Evolutionary conservation across 2,329 filamentous ascomycete genomes (phyloP), one percentile per base, ranked within the genome.

Genomic region (Fusarium zealandicum): DNA sequence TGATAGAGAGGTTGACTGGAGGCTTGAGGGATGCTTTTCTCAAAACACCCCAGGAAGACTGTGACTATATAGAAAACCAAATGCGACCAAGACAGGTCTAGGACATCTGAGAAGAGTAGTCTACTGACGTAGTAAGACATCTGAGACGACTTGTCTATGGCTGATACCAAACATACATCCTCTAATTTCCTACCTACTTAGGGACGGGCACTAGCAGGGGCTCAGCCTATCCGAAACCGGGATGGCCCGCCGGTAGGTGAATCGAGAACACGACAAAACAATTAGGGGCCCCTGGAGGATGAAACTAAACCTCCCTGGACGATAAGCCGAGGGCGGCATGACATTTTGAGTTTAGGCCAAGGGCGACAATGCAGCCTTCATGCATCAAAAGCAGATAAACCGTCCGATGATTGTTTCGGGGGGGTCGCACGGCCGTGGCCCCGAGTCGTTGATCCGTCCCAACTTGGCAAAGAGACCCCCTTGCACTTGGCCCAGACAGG

Each of bases 11-110:
- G 13, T 31, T 31, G 28, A 13, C 28, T 31, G 12, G 28, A 28
- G 25, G 22, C 43, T 37, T 46, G 33, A 36, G 31, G 14, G 6
- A 31, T 5, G 20, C 20, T 16, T 28, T 16, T 11, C 14, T 47
- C 13, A 2, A 31, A 31, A 39, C 16, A 4, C 2, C 16, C 16
- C 22, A 27, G 14, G 35, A n/a, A 27, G 27, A 41, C 28, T 31
- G 11, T 36, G 40, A 17, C 36, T 39, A 40, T 48, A 41, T 46
- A 46, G 32, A 35, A 46, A 38, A 36, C 12, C 28, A 11, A 31
- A 18, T 39, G 16, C 38, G 36, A 28, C 31, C 27, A 46, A n/a
- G n/a, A n/a, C n/a, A n/a, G n/a, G n/a, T n/a, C n/a, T n/a, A n/a
- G n/a, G n/a, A 27, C 10, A 47, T 13, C 44, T 39, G 44, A 32